phyloP scores from a whole-genome alignment of 192 early-diverging fungal species.

The Coemansia sp. region DNA sequence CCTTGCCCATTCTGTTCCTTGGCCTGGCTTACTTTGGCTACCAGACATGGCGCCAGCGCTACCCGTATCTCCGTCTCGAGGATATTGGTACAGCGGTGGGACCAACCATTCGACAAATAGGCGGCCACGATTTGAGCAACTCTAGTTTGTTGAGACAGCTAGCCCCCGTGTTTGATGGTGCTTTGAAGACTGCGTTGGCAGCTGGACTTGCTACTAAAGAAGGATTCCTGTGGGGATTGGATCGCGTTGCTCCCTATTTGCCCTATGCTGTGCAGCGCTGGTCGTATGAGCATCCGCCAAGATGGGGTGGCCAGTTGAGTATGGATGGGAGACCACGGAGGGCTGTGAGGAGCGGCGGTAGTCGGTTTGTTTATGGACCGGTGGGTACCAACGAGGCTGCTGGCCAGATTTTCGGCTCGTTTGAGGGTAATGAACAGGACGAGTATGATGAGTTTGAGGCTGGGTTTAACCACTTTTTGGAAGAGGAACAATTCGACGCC shows the following conservation, averaged over 20 bases:
- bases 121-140: constrained; percentile 3
- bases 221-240: constrained; percentile 35
- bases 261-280: constrained; percentile 40
- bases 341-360: constrained; percentile 15
- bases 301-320: constrained; percentile 36
- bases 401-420: constrained; percentile 11
- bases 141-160: constrained; percentile 30
- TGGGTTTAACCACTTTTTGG: constrained; percentile 50
- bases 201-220: constrained; percentile 33
- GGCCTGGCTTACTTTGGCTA: constrained; percentile 41
- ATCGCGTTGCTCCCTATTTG: constrained; percentile 43
- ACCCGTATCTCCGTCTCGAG: constrained; percentile 46
- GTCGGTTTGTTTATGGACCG: constrained; percentile 34
- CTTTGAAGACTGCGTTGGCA: constrained; percentile 33
- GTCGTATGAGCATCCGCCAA: constrained; percentile 52
- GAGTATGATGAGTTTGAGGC: constrained; percentile 51
- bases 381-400: constrained; percentile 33
- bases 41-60: constrained; percentile 36
- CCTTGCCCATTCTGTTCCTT: constrained; percentile 34
- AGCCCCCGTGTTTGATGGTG: constrained; percentile 43
- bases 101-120: constrained; percentile 18
- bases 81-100: constrained; percentile 38
- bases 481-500: constrained; percentile 26
- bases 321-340: constrained; percentile 34
- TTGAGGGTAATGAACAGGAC: constrained; percentile 16